Evolutionary conservation across 805 yeast genomes (phyloP), one percentile per base, ranked within the genome.

Genomic region (Zygosaccharomyces lentus): DNA sequence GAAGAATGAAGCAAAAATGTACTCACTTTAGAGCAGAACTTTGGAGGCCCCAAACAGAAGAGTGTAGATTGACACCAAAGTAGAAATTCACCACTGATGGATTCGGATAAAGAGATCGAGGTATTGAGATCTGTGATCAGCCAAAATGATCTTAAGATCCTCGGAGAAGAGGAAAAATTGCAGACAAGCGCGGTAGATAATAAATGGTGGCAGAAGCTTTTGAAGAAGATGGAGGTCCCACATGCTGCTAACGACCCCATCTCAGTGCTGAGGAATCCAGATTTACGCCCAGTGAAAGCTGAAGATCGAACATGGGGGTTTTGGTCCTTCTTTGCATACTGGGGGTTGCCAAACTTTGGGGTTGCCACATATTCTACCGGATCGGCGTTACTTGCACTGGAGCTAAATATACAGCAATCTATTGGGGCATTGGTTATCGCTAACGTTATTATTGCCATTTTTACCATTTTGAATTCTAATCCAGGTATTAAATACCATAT

Each of bases 301-400:
- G 53, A 56, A 6, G 63, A 69, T 32, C 55, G 72, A 49, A 67
- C 72, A 0, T 70, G 72, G 72, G 64, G 56, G 26, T 51, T 59
- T 19, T 61, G 60, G 55, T 61, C 68, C 6, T 67, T 59, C 47
- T 53, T 62, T 9, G 62, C 62, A 3, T 70, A 68, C 48, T 69
- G 73, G 74, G 59, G 64, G 9, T 56, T 69, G 16, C 64, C 69
- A 17, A 68, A 68, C 41, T 59, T 67, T 29, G 61, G 68, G 41
- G 64, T 69, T 16, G 58, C 68, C 23, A 63, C 71, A 6, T 71
- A 70, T 64, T 58, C 71, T 6, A 62, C 61, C 34, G 70, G 68
- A 3, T 58, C 64, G 5, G 54, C 64, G 26, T 50, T 65, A 9
- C 50, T 60, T 12, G 55, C 56, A 1, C 51, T 55, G 26, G 63